These are phyloP conservation scores for Lunasporangiospora selenospora DNA, from an alignment of 192 early-diverging fungal species.

Conservation along the genomic window DNA sequence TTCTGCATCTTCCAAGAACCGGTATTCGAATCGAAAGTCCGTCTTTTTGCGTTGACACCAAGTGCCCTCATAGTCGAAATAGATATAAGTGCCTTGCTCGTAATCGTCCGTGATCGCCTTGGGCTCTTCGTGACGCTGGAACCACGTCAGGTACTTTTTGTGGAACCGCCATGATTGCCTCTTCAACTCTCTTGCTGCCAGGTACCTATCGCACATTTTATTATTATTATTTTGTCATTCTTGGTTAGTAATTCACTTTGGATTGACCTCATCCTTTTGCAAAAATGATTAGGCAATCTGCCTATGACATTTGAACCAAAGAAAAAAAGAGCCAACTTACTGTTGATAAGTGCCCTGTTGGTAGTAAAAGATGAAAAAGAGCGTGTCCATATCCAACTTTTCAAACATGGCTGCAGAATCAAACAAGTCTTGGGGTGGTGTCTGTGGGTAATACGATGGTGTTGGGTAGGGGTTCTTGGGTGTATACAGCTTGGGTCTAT, in stretches of 20 bases:
- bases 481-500: conserved; percentile 73
- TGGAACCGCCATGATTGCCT: conserved; percentile 96
- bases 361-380: conserved; percentile 99
- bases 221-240: too few relatives aligned
- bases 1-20: conserved; percentile 78
- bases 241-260: too few relatives aligned
- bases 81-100: conserved; percentile 95
- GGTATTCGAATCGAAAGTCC: conserved; percentile 90
- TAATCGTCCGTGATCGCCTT: conserved; percentile 91
- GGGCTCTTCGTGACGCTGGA: conserved; percentile 95
- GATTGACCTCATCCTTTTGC: too few relatives aligned
- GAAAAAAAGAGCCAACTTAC: too few relatives aligned
- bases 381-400: conserved; percentile 91
- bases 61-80: conserved; percentile 94
- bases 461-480: conserved; percentile 81
- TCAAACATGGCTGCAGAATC: conserved; percentile 88
- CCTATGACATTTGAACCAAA: too few relatives aligned
- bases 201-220: conserved; percentile 70
- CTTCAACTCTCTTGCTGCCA: conserved; percentile 92
- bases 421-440: conserved; percentile 75
- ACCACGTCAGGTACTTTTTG: conserved; percentile 96
- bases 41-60: conserved; percentile 94
- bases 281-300: too few relatives aligned
- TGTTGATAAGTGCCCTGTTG: conserved; percentile 97
- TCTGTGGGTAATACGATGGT: conserved; percentile 91